These are phyloP conservation scores for Penicillium ochrochloron DNA, from an alignment of 495 filamentous ascomycete genomes.

Conservation along the genomic window DNA sequence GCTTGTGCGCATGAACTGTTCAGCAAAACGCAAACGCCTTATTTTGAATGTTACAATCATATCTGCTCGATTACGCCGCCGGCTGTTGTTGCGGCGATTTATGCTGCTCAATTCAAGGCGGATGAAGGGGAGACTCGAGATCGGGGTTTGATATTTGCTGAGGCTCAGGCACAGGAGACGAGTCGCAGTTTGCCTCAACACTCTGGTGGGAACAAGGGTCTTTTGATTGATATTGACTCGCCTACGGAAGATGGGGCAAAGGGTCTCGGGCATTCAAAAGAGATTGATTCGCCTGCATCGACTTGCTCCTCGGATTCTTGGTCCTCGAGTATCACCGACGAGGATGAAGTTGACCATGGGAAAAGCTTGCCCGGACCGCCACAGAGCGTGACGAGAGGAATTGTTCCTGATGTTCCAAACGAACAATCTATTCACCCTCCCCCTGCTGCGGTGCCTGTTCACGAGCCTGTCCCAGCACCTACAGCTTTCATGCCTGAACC, in stretches of 20 bases:
- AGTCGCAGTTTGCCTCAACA: slow-evolving; percentile 7
- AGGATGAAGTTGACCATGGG: slow-evolving; percentile 24
- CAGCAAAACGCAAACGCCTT: slow-evolving; percentile 47
- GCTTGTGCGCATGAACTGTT: slow-evolving; percentile 57
- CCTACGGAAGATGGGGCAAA: slow-evolving; percentile 17
- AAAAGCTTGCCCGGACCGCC: slow-evolving; percentile 17
- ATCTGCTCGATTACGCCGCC: slow-evolving; percentile 46
- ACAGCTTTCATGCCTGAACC: slow-evolving; percentile 13
- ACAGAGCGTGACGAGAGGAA: slow-evolving; percentile 5
- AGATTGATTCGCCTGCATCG: slow-evolving; percentile 12
- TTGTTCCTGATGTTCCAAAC: background rate
- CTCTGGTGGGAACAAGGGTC: slow-evolving; percentile 1
- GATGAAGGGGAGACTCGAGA: slow-evolving; percentile 13
- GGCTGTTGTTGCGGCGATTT: background rate
- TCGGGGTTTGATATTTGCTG: slow-evolving; percentile 20
- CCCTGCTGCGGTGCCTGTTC: slow-evolving; percentile 5
- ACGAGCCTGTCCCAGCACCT: slow-evolving; percentile 16
- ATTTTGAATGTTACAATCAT: slow-evolving; percentile 56
- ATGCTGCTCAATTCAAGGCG: background rate
- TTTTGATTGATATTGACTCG: slow-evolving; percentile 43
- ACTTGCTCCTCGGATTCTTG: slow-evolving; percentile 24
- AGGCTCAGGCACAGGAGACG: slow-evolving; percentile 13
- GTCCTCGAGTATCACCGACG: slow-evolving; percentile 17
- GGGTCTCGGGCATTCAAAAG: slow-evolving; percentile 6
- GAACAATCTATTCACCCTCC: background rate